Conservation (phyloP, 139 green algal species). For the Tetraselmis chui region DNA sequence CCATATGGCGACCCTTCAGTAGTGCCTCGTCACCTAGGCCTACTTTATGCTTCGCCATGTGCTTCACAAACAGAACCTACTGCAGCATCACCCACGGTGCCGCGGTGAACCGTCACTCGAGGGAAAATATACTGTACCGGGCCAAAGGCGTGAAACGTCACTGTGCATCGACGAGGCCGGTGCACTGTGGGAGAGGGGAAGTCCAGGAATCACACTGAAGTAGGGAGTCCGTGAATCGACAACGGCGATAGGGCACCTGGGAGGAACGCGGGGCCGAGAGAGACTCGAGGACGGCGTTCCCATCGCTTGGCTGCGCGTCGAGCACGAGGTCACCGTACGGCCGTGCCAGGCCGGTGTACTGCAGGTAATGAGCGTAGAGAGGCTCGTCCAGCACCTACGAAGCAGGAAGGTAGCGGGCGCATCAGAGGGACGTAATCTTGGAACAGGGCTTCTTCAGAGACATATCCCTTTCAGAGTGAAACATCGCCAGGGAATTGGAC, state of each 20-base stretch:
- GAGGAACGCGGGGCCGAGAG: neutral
- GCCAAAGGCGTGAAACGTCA: neutral
- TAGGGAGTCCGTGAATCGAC: neutral
- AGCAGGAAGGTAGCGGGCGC: too few species aligned
- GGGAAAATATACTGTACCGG: neutral
- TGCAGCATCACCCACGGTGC: neutral
- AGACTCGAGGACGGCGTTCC: neutral
- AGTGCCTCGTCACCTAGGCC: slow-evolving; percentile 29
- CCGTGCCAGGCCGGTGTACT: slow-evolving; percentile 25
- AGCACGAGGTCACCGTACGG: slow-evolving; percentile 25
- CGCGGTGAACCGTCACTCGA: neutral
- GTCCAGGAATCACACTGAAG: too few species aligned
- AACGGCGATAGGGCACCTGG: neutral
- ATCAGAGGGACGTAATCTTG: too few species aligned
- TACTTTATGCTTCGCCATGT: slow-evolving; percentile 70
- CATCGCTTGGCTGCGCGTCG: neutral
- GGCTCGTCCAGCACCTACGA: slow-evolving; percentile 48
- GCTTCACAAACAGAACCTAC: slow-evolving; percentile 55
- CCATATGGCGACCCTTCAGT: slow-evolving; percentile 15
- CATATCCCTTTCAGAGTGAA: slow-evolving; percentile 10
- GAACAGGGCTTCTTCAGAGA: slow-evolving; percentile 36
- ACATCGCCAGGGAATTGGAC: too few species aligned
- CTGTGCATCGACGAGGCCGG: neutral
- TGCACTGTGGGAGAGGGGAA: too few species aligned
- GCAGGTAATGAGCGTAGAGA: slow-evolving; percentile 51